A percentile compares a stretch with the other conserved stretches of the same genome.
phyloP scores from a whole-genome alignment of 129 eudicot species.

The Flaveria linearis region DNA sequence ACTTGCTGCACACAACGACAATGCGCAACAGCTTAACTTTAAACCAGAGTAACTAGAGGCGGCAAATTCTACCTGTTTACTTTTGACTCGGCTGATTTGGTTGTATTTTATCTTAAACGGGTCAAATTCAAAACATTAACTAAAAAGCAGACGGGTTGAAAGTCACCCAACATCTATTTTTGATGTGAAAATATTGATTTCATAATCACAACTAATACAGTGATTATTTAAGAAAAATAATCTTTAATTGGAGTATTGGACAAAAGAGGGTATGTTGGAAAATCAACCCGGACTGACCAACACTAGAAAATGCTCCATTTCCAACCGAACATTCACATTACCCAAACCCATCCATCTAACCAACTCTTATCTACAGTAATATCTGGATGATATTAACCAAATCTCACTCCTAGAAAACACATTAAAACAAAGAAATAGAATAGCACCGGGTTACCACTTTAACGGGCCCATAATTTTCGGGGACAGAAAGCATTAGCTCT shows the following conservation, averaged over 20 bases:
- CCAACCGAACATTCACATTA: neutral
- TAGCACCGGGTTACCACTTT: constrained; percentile 55
- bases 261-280: neutral
- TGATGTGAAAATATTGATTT: neutral
- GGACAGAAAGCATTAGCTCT: constrained; percentile 73
- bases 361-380: neutral
- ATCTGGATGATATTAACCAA: neutral
- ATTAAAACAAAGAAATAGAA: neutral
- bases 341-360: neutral
- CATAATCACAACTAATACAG: neutral
- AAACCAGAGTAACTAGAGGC: neutral
- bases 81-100: neutral
- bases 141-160: neutral
- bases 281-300: neutral
- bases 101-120: neutral
- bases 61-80: neutral
- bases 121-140: neutral
- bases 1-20: constrained; percentile 56
- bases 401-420: neutral
- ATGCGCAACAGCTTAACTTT: neutral
- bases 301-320: neutral
- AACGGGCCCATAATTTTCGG: constrained; percentile 52
- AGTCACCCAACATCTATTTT: neutral
- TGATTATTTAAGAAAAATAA: too few species aligned
- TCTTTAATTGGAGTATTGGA: neutral